Conservation (phyloP, 768 basidiomycete genomes). For the Boletus tylopilopsis region DNA sequence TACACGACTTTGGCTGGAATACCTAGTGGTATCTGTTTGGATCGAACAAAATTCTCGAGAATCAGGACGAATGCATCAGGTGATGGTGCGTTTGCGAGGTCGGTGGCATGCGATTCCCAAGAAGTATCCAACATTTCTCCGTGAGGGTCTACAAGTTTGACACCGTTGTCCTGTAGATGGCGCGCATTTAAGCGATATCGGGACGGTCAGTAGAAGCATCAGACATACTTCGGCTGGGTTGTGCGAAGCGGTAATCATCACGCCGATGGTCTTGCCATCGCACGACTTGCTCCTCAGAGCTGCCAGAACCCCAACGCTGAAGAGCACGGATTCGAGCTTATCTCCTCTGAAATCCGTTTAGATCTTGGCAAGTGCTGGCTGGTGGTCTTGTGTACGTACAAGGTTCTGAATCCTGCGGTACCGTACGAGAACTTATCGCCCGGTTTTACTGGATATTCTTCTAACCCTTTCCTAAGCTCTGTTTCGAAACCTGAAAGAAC, state of each 20-base stretch:
- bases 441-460: constrained; percentile 69
- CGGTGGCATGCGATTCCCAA: constrained; percentile 90
- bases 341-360: constrained; percentile 45
- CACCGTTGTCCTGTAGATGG: constrained; percentile 84
- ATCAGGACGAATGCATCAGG: constrained; percentile 68
- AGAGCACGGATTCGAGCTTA: constrained; percentile 85
- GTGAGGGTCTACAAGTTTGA: constrained; percentile 94
- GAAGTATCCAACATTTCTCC: constrained; percentile 96
- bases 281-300: constrained; percentile 86
- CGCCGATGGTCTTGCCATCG: constrained; percentile 89
- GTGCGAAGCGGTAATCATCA: constrained; percentile 99
- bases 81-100: constrained; percentile 76
- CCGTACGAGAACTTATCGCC: constrained; percentile 79
- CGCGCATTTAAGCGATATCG: not conserved
- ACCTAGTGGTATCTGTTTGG: constrained; percentile 69
- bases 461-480: constrained; percentile 46
- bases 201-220: not conserved
- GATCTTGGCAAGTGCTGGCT: constrained; percentile 5
- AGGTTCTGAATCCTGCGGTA: constrained; percentile 90
- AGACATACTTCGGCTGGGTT: constrained; percentile 89
- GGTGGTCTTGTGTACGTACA: constrained; percentile 54
- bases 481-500: constrained; percentile 34
- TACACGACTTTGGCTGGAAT: constrained; percentile 83
- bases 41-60: constrained; percentile 58
- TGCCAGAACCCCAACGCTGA: constrained; percentile 88